Evolutionary conservation across 805 yeast genomes (phyloP), one percentile per base, ranked within the genome.

Genomic region (Pichia cephalocereana): DNA sequence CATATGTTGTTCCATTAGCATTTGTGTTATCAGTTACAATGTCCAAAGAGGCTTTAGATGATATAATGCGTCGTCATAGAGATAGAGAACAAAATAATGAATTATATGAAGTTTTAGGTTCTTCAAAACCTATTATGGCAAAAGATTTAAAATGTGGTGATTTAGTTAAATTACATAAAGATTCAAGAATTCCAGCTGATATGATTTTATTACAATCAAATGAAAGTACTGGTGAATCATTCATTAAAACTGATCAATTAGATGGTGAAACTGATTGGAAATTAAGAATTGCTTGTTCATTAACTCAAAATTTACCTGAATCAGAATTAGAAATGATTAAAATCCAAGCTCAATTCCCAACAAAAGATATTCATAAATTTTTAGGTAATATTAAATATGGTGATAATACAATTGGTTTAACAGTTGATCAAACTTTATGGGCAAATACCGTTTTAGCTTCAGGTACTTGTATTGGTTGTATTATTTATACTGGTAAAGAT

Each of bases 191-290:
- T 2, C 99, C 99, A 0, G 98, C 99, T 0, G 99, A 93, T 65
- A 74, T 89, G 80, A 70, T 93, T 8, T 66, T 93, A 28, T 67
- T 93, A 41, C 95, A 87, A 61, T 82, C 96, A 1, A 81, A 88
- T 48, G 96, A 87, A 61, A 66, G 70, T 4, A 72, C 76, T 4
- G 97, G 96, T 8, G 99, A 93, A 61, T 76, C 90, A 2, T 93
- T 95, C 59, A 86, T 93, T 54, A 86, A 95, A 58, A 93, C 99
- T 0, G 99, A 93, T 69, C 99, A 93, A 67, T 71, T 93, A 45
- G 99, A 93, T 65, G 99, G 99, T 61, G 99, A 93, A 65, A 93
- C 99, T 7, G 99, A 93, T 68, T 93, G 99, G 99, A 93, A 93
- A 64, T 71, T 93, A 47, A 72, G 99, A 57, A 68, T 86, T 38